Base-by-base conservation (phyloP, 1,139 yeast species). In the Taiozyma sp. region DNA sequence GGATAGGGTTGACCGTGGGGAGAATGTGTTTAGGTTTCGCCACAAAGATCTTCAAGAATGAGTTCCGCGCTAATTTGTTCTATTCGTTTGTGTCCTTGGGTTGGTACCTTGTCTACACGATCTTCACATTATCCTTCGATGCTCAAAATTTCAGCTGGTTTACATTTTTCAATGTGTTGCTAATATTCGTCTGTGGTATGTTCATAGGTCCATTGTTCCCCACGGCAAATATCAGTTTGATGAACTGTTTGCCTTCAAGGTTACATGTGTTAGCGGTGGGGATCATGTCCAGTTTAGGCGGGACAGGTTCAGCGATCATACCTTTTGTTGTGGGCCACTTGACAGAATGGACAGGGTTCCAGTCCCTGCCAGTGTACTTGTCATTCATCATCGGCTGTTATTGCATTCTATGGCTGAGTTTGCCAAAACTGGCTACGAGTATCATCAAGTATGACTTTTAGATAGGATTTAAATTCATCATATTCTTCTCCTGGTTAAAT, bases 181-280 rank as follows among this genome's bases (percentile, higher is more conserved):
- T 58, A 3, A 80, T 83, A 1, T 81, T 84, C 46, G 44, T 78
- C 12, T 72, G 83, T 43, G 96, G 96, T 0, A 70, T 81, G 36
- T 80, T 80, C 55, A 82, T 86, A 32, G 97, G 96, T 0, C 96
- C 97, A 1, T 72, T 87, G 7, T 89, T 85, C 68, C 93, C 96
- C 0, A 83, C 93, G 10, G 80, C 87, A 0, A 81, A 87, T 50
- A 80, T 87, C 13, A 76, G 87, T 8, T 75, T 90, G 6, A 68
- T 87, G 48, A 80, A 82, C 48, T 71, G 82, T 2, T 66, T 89
- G 44, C 96, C 96, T 0, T 69, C 72, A 28, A 75, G 75, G 47
- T 69, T 76, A 51, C 90, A 87, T 53, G 79, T 87, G 10, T 71
- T 81, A 9, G 93, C 91, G 0, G 76, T 89, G 8, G 95, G 96